Evolutionary conservation across 345 rosid species (phyloP), one percentile per base, ranked within the genome.

Genomic region (Conringia planisiliqua): DNA sequence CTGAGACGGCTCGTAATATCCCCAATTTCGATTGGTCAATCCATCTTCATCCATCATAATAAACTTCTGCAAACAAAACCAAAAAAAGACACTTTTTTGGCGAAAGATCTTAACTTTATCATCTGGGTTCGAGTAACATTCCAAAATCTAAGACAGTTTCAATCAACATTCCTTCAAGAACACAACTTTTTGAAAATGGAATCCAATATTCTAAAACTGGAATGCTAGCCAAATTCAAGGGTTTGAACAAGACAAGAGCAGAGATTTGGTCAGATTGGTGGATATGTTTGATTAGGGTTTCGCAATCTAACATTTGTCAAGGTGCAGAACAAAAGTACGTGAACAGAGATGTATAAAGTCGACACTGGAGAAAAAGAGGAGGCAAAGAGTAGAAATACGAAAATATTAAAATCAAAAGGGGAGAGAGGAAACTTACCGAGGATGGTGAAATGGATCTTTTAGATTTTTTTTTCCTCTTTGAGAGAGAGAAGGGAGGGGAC

Each of bases 341-440:
- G 58, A 65, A 44, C 14, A 52, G 27, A 46, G 39, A 39, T n/a
- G 24, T 22, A 60, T 58, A 75, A 75, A 43, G 60, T 46, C 51
- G 70, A 20, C 65, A 68, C 59, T 61, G 74, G 79, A 76, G 72
- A 57, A 66, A 22, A 57, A 26, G 88, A 75, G 76, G 57, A 82
- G 33, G 20, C 29, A 54, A 63, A 81, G 84, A 63, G 62, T 61
- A 57, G 84, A 87, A 87, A 85, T 83, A 78, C 83, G 83, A 83
- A 83, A 86, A 85, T 83, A 86, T 78, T 32, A 18, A 48, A 48
- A 67, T 26, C 73, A 81, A 30, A 79, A 26, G 80, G 89, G 81
- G 89, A 83, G 91, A 90, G 95, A 87, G 90, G 88, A 81, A 90
- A 88, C 96, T 90, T 88, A 92, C 97, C 81, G 83, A 79, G 88